Percentiles rank a stretch among this genome's conserved stretches.
Conservation (phyloP, 2,329 filamentous ascomycete species). For the Colletotrichum liriopes region DNA sequence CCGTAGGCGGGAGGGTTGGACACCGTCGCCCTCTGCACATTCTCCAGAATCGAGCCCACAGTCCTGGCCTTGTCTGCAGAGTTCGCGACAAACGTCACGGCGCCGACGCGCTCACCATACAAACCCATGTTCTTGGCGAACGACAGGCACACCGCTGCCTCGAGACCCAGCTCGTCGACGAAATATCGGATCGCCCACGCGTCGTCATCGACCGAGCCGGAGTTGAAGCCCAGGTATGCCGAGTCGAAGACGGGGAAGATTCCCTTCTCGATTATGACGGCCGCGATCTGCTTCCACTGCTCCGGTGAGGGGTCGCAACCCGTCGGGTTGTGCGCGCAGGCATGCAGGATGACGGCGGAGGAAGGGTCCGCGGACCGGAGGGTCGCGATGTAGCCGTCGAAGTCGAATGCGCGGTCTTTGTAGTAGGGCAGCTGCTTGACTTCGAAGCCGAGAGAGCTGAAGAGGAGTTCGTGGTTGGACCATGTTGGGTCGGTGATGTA, state of each 20-base stretch:
- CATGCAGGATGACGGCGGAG: constrained; percentile 55
- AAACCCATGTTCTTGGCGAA: constrained; percentile 74
- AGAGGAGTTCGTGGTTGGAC: constrained; percentile 58
- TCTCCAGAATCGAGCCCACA: constrained; percentile 51
- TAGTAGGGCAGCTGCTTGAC: constrained; percentile 56
- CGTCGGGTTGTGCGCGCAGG: constrained; percentile 61
- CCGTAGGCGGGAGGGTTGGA: constrained; percentile 56
- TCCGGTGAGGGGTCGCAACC: constrained; percentile 56
- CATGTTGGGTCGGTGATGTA: constrained; percentile 59
- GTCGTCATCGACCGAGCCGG: constrained; percentile 51
- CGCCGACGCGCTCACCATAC: constrained; percentile 56
- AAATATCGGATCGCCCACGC: constrained; percentile 54
- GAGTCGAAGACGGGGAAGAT: constrained; percentile 53
- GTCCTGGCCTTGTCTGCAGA: constrained; percentile 40
- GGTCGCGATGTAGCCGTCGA: constrained; percentile 48
- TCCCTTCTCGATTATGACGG: constrained; percentile 46
- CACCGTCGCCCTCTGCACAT: constrained; percentile 52
- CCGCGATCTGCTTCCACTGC: constrained; percentile 52
- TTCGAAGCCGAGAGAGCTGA: constrained; percentile 51
- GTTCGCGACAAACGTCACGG: constrained; percentile 48
- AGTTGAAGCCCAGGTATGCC: constrained; percentile 54
- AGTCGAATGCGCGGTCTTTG: constrained; percentile 52
- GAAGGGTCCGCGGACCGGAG: constrained; percentile 48
- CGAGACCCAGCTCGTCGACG: constrained; percentile 55
- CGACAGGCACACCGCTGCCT: constrained; percentile 71